Percentiles rank a stretch among this genome's conserved stretches.
Conservation (phyloP, 257 asterid species). For the Nicotiana tabacum region DNA sequence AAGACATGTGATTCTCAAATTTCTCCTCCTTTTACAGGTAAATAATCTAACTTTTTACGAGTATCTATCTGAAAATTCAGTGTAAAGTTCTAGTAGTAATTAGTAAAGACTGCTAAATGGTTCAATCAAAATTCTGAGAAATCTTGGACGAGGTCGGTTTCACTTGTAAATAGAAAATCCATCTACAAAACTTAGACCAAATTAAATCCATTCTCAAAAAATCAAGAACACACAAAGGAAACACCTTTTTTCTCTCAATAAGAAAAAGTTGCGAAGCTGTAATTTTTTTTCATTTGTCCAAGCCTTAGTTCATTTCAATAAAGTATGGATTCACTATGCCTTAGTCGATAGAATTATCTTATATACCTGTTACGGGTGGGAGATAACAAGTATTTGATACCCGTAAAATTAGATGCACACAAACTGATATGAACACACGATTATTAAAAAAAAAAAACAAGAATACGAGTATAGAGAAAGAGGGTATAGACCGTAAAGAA, state of each 20-base stretch:
- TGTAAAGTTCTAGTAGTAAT: too few species aligned
- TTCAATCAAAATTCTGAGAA: not conserved
- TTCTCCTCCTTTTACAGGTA: not conserved
- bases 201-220: not conserved
- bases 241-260: not conserved
- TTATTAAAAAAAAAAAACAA: not conserved
- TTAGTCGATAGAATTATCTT: too few species aligned
- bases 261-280: too few species aligned
- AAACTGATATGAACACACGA: not conserved
- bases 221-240: not conserved
- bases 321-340: too few species aligned
- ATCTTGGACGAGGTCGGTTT: not conserved
- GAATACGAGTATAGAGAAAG: not conserved
- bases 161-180: not conserved
- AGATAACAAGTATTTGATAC: too few species aligned
- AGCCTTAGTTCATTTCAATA: too few species aligned
- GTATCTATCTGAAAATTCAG: not conserved
- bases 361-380: too few species aligned
- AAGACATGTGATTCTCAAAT: constrained; percentile 9
- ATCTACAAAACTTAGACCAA: not conserved
- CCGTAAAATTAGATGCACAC: too few species aligned
- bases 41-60: not conserved
- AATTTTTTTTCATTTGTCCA: too few species aligned
- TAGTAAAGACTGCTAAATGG: not conserved
- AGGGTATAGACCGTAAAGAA: not conserved